Base-by-base conservation (phyloP, 2,329 filamentous ascomycete genomes). In the Claviceps fusiformis region DNA sequence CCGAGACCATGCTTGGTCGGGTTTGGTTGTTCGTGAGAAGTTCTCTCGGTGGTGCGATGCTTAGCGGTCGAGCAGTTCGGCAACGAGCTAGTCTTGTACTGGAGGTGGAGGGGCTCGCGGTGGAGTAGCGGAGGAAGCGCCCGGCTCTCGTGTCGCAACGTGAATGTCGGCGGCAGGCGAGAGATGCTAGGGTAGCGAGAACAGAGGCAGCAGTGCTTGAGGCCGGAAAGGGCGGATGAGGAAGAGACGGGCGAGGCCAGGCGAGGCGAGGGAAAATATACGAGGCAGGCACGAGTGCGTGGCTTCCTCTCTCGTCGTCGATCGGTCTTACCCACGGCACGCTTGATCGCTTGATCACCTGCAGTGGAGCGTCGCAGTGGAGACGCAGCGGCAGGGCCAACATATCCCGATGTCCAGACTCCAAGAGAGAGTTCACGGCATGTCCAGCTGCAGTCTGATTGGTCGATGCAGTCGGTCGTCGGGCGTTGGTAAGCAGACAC, bases 11-110 rank as follows among this genome's bases (percentile, higher is more conserved):
- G 9, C 29, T 50, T 35, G 19, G 19, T 19, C 19, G 43, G 37
- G 13, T 51, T 50, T n/a, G 31, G 47, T 27, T 52, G 29, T 46
- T 53, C 50, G 53, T 35, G 46, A 48, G 53, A 50, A 50, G 53
- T 41, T 35, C 43, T 43, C 46, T 54, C 56, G 53, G 48, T 49
- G 54, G 54, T 55, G 54, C 50, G 53, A 49, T 55, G 33, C 27
- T n/a, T 27, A 24, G 48, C 31, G n/a, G 52, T 44, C 35, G 29
- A 39, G 53, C 49, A 45, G 19, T 52, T 41, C 48, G 2, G 8
- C 15, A 13, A n/a, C 41, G 29, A 29, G 52, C 29, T 49, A 24
- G 51, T 31, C 35, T 24, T 29, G 37, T 35, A 5, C 19, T 24
- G 11, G 19, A 46, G 19, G 10, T 13, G 35, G 24, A 53, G 33